Evolutionary conservation across 805 yeast genomes (phyloP), one percentile per base, ranked within the genome.

Genomic region (Lachancea meyersii): DNA sequence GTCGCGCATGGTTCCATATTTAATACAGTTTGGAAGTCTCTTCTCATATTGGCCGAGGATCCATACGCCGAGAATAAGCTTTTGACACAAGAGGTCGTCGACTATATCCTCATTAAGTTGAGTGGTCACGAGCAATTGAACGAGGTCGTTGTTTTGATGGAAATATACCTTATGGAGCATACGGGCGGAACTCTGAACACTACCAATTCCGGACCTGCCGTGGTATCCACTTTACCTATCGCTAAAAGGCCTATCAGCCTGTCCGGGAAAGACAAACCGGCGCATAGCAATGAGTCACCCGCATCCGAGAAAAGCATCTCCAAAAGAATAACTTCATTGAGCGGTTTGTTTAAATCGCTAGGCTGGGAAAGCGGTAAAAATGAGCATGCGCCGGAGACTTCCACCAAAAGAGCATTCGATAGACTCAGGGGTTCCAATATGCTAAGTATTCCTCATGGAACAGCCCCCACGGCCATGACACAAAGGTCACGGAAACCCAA

Each of bases 1-100:
- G 85, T 94, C 1, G 93, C 96, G 0, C 85, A 86, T 58, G 95
- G 96, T 1, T 82, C 96, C 0, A 74, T 87, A 7, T 86, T 83
- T 60, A 76, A 86, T 42, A 83, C 95, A 1, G 77, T 83, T 7
- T 93, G 97, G 96, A 85, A 87, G 50, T 80, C 91, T 0, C 60
- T 91, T 26, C 68, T 93, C 36, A 79, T 86, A 21, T 63, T 87
- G 22, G 76, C 95, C 1, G 88, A 83, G 49, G 98, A 93, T 61
- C 96, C 97, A 0, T 93, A 83, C 60, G 65, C 75, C 27, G 95
- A 87, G 61, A 88, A 89, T 5, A 78, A 76, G 45, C 75, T 75
- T 37, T 70, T 77, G 46, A 91, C 96, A 0, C 81, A 80, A 43
- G 77, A 75, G 22, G 74, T 87, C 11, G 80, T 87, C 16, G 97